Evolutionary conservation across 2,329 filamentous ascomycete genomes (phyloP).

Genomic region (Nemania sp.): DNA sequence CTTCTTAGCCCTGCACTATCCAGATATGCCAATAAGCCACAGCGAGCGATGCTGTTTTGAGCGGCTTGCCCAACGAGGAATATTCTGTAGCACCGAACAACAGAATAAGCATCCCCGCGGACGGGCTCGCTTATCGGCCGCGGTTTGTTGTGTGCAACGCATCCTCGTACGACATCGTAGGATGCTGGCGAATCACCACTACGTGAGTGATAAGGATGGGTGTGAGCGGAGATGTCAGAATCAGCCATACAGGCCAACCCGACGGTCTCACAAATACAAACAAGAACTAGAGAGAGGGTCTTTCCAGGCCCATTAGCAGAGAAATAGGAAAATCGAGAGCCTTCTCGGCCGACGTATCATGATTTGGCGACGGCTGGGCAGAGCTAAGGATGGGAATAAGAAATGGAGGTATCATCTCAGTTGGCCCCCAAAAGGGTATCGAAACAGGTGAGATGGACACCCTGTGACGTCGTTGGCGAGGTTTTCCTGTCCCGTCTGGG

Average conservation of each 20-base stretch:
- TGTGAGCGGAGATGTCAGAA: constrained; percentile 36
- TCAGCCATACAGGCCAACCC: constrained; percentile 12
- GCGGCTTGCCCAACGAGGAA: constrained; percentile 3
- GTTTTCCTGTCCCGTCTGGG: no score
- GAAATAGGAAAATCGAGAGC: no score
- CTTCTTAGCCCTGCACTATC: constrained; percentile 1
- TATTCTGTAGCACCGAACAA: background rate
- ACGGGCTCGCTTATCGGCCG: constrained; percentile 30
- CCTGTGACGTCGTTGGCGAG: background rate
- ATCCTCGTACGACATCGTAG: constrained; percentile 12
- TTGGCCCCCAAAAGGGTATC: constrained; percentile 3
- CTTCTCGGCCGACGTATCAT: background rate
- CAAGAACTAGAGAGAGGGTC: constrained; percentile 16
- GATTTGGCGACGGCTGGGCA: constrained; percentile 1
- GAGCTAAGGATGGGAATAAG: constrained; percentile 15
- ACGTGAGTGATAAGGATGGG: constrained; percentile 33
- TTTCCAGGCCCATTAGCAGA: constrained; percentile 3
- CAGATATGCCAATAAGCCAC: background rate
- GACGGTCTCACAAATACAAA: constrained; percentile 4
- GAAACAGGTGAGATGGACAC: background rate
- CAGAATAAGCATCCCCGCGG: constrained; percentile 23
- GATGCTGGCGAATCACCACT: constrained; percentile 30
- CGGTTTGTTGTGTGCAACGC: constrained; percentile 27
- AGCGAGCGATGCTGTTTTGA: background rate
- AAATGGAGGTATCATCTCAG: constrained; percentile 13